Conservation (phyloP, 805 yeast genomes). For the Saturnispora quitensis region DNA sequence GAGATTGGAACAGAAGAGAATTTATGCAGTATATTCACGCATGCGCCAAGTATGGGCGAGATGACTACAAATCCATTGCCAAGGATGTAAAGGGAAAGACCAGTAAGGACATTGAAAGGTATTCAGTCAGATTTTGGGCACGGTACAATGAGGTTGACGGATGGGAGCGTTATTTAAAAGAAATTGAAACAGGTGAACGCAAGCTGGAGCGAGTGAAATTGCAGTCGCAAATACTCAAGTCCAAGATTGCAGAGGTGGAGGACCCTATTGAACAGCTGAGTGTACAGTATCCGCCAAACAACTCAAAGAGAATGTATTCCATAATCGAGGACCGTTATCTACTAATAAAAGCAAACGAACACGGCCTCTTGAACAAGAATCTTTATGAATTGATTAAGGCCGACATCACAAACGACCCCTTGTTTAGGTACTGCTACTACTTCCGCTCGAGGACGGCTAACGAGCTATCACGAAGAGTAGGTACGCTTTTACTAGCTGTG, state of each 20-base stretch:
- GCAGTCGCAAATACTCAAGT: constrained; percentile 47
- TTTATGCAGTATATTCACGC: constrained; percentile 64
- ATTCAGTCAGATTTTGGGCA: constrained; percentile 57
- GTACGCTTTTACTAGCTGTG: constrained; percentile 56
- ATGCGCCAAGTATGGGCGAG: constrained; percentile 58
- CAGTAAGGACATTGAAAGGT: constrained; percentile 48
- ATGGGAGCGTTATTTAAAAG: constrained; percentile 58
- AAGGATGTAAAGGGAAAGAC: constrained; percentile 48
- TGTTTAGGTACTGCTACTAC: constrained; percentile 68
- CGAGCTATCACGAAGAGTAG: constrained; percentile 62
- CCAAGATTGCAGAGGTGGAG: constrained; percentile 43
- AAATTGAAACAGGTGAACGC: constrained; percentile 66
- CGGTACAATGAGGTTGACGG: constrained; percentile 56
- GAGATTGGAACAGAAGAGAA: constrained; percentile 66
- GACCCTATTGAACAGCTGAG: constrained; percentile 54
- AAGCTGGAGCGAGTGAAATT: constrained; percentile 44
- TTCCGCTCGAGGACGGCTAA: constrained; percentile 61
- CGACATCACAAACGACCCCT: constrained; percentile 48
- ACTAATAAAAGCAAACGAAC: constrained; percentile 48
- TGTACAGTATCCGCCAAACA: constrained; percentile 75
- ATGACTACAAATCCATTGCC: constrained; percentile 40
- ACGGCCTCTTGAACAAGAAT: constrained; percentile 53
- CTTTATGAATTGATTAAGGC: constrained; percentile 57
- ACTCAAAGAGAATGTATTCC: constrained; percentile 65
- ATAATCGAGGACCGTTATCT: constrained; percentile 64